Evolutionary conservation across 2,329 filamentous ascomycete species (phyloP).

Genomic region (Fusarium pininemorale): DNA sequence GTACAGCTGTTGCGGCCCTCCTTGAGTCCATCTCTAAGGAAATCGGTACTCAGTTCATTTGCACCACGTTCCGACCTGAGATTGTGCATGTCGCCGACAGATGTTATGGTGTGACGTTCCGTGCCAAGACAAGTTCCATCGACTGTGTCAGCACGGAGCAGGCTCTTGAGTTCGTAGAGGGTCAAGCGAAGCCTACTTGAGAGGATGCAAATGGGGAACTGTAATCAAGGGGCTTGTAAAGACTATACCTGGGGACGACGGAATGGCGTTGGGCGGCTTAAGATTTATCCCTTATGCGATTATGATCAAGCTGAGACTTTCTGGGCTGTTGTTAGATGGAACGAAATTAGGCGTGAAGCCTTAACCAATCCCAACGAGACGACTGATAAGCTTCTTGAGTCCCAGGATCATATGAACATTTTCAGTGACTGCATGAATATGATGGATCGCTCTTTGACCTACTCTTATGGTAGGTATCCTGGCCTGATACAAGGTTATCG

Average conservation of each 20-base stretch:
- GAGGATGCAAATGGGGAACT: background rate
- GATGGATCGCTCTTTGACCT: background rate
- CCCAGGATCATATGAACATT: conserved; percentile 8
- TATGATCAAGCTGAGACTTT: conserved; percentile 30
- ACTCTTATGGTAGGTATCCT: background rate
- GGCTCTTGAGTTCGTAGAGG: conserved; percentile 93
- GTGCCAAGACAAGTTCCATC: conserved; percentile 93
- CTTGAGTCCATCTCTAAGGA: conserved; percentile 79
- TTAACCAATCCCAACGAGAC: conserved; percentile 17
- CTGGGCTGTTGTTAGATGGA: conserved; percentile 24
- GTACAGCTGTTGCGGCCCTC: conserved; percentile 92
- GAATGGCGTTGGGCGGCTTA: conserved; percentile 41
- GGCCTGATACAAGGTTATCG: background rate
- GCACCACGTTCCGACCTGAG: conserved; percentile 97
- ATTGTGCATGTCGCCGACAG: conserved; percentile 96
- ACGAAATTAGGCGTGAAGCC: conserved; percentile 18
- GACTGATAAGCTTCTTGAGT: conserved; percentile 23
- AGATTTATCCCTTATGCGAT: conserved; percentile 40
- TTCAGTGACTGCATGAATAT: background rate
- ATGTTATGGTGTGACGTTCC: conserved; percentile 95
- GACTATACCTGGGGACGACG: conserved; percentile 30
- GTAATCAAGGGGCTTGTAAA: conserved; percentile 24
- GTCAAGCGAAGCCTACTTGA: conserved; percentile 63
- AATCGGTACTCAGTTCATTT: conserved; percentile 85
- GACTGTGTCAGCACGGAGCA: conserved; percentile 89